phyloP scores from a whole-genome alignment of 2,329 filamentous ascomycete species.

The Apiospora kogelbergensis region DNA sequence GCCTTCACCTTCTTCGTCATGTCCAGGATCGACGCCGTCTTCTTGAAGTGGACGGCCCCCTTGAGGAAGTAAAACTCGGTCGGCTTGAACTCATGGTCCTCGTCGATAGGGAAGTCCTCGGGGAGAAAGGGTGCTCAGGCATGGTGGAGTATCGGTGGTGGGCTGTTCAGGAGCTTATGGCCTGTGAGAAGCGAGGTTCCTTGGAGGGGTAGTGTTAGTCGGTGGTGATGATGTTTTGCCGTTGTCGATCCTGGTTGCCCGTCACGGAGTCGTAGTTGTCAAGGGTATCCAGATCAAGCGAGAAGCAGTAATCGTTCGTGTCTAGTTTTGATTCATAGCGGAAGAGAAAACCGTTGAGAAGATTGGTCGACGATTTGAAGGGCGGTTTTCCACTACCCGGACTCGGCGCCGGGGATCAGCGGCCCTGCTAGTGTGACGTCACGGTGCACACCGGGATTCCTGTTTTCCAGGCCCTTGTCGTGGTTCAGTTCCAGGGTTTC shows the following conservation, averaged over 20 bases:
- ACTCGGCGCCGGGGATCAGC: background rate
- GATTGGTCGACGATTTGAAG: background rate
- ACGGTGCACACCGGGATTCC: constrained; percentile 13
- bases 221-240: background rate
- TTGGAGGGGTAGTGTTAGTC: background rate
- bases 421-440: constrained; percentile 13
- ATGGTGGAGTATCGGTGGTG: constrained; percentile 2
- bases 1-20: constrained; percentile 21
- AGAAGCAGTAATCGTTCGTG: background rate
- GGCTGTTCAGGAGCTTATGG: background rate
- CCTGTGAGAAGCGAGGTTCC: background rate
- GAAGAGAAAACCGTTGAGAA: background rate
- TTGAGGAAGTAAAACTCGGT: constrained; percentile 30
- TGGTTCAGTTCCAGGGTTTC: constrained; percentile 8
- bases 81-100: constrained; percentile 23
- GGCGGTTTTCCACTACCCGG: background rate
- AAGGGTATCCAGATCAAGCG: background rate
- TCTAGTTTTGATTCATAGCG: background rate
- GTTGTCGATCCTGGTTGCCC: background rate
- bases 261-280: background rate
- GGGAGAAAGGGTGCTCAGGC: constrained; percentile 26
- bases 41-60: constrained; percentile 34
- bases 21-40: constrained; percentile 28
- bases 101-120: constrained; percentile 34
- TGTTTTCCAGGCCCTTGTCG: constrained; percentile 11